A percentile compares a stretch with the other conserved stretches of the same genome.
Evolutionary conservation across 1,139 yeast genomes (phyloP).

Genomic region (Pichia sp.): DNA sequence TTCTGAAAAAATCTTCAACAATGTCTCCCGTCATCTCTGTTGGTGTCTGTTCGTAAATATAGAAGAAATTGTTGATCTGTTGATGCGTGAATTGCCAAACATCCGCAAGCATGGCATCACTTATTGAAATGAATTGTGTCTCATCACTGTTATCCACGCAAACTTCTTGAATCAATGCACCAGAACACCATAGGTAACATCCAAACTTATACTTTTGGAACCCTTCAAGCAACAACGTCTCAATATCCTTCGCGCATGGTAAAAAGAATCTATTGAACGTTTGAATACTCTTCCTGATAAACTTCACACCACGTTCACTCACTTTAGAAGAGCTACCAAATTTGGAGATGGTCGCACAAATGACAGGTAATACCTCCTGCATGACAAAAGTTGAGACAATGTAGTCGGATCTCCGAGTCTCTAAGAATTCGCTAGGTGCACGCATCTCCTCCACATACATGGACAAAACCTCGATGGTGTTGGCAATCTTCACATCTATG

Average conservation of each 20-base stretch:
- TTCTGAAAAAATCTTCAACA: conserved; percentile 82
- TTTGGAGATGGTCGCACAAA: conserved; percentile 41
- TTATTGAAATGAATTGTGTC: conserved; percentile 12
- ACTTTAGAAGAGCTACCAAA: conserved; percentile 52
- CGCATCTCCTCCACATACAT: conserved; percentile 60
- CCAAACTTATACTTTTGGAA: conserved; percentile 67
- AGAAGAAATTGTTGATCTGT: conserved; percentile 39
- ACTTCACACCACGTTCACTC: conserved; percentile 69
- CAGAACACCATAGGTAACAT: conserved; percentile 88
- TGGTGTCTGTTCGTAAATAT: conserved; percentile 21
- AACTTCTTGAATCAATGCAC: conserved; percentile 70
- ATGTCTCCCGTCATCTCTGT: conserved; percentile 38
- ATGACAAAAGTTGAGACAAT: conserved; percentile 56
- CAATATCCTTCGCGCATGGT: conserved; percentile 58
- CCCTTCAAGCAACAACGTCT: conserved; percentile 56
- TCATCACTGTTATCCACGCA: conserved; percentile 16
- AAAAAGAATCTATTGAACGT: conserved; percentile 60
- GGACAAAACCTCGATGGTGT: conserved; percentile 66
- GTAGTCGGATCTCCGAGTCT: conserved; percentile 26
- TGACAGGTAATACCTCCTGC: conserved; percentile 52
- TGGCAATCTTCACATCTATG: conserved; percentile 50
- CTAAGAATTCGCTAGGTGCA: conserved; percentile 29
- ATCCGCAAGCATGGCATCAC: conserved; percentile 32
- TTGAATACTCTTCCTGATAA: conserved; percentile 59
- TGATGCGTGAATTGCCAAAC: conserved; percentile 43